phyloP scores from a whole-genome alignment of 345 rosid species.

The Aurinia saxatilis region DNA sequence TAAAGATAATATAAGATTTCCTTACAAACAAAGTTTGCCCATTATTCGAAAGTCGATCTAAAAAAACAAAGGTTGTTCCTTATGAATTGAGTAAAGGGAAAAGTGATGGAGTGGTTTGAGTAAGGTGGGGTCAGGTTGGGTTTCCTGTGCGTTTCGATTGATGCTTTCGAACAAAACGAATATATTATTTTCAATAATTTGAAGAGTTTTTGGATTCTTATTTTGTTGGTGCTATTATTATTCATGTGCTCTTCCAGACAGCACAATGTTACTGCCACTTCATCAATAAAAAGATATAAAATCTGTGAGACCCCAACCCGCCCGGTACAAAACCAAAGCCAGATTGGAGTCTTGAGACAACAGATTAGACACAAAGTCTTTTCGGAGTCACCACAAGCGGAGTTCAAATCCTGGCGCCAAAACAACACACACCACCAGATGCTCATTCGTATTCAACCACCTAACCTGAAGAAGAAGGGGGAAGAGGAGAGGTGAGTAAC shows the following conservation, averaged over 20 bases:
- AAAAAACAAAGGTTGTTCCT: conserved; percentile 7
- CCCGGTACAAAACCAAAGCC: no score
- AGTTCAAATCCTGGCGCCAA: no score
- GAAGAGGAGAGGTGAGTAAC: no score
- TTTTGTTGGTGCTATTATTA: conserved; percentile 15
- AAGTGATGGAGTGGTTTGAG: conserved; percentile 21
- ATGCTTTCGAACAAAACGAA: conserved; percentile 28
- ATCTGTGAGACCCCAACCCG: no score
- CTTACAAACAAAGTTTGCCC: conserved; percentile 20
- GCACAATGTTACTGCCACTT: conserved; percentile 18
- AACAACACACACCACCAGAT: no score
- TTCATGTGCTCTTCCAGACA: conserved; percentile 28
- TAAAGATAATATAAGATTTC: neutral
- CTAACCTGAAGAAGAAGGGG: no score
- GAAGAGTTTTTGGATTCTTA: conserved; percentile 22
- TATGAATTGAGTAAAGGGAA: conserved; percentile 12
- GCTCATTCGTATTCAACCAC: no score
- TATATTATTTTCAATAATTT: conserved; percentile 17
- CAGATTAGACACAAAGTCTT: no score
- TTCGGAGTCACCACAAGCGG: no score
- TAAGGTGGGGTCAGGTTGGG: conserved; percentile 21
- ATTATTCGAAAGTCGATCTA: neutral
- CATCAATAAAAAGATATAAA: neutral
- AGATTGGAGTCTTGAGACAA: no score
- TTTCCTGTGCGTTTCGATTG: conserved; percentile 9